phyloP scores from a whole-genome alignment of 139 green algal genomes.

The Asterochloris sp. region DNA sequence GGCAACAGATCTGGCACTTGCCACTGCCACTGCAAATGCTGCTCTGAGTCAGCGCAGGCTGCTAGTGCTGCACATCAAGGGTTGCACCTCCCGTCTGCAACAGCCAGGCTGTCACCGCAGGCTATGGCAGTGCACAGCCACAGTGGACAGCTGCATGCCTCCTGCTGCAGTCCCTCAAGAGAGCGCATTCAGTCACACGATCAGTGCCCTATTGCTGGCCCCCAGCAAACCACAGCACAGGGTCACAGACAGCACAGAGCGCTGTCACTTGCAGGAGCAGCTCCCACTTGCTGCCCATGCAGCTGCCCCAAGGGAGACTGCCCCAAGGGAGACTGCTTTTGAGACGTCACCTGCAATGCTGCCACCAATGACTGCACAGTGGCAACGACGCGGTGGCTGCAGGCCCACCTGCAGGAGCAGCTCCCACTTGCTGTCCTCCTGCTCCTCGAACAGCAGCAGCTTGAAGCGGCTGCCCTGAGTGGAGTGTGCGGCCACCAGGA shows the following conservation, averaged over 20 bases:
- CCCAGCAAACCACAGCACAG: not conserved
- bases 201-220: not conserved
- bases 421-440: constrained; percentile 14
- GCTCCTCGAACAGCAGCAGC: constrained; percentile 30
- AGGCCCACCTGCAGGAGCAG: constrained; percentile 1
- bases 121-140: no score
- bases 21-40: no score
- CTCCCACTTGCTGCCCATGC: constrained; percentile 8
- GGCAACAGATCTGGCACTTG: no score
- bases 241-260: not conserved
- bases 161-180: no score
- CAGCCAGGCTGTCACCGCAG: no score
- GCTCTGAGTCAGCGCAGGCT: no score
- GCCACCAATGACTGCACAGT: not conserved
- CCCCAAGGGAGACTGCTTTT: not conserved
- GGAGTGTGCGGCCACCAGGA: constrained; percentile 22
- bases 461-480: constrained; percentile 24
- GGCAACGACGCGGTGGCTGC: not conserved
- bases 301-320: not conserved
- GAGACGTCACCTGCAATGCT: not conserved
- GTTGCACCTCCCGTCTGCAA: no score
- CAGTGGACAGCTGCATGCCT: no score
- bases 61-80: no score
- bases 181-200: no score
- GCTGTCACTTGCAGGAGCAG: not conserved